Percentiles rank a stretch among this genome's conserved stretches.
These are phyloP conservation scores for Populus simonii DNA, from an alignment of 345 rosid species.

Conservation along the genomic window DNA sequence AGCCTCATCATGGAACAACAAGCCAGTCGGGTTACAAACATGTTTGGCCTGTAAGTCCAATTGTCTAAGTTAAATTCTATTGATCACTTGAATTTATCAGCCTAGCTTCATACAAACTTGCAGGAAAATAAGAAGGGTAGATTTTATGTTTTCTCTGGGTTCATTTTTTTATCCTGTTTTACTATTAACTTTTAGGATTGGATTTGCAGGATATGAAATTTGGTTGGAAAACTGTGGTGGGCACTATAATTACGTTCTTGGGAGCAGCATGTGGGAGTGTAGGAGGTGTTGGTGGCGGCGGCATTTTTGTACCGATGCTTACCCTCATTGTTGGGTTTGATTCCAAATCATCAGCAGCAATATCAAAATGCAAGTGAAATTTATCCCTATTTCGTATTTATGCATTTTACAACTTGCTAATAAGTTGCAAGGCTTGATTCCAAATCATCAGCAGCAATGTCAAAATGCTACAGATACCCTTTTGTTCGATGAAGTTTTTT, in stretches of 20 bases:
- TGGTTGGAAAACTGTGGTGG: slow-evolving; percentile 43
- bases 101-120: neutral
- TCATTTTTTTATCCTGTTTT: neutral
- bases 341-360: slow-evolving; percentile 45
- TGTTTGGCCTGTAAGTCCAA: slow-evolving; percentile 38
- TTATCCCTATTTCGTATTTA: neutral
- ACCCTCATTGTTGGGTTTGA: slow-evolving; percentile 43
- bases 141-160: neutral
- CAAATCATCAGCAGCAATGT: slow-evolving; percentile 47
- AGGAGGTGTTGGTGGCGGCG: slow-evolving; percentile 58
- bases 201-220: slow-evolving; percentile 32
- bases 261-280: slow-evolving; percentile 57
- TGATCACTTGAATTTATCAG: too few relatives aligned
- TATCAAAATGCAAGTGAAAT: slow-evolving; percentile 41
- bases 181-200: neutral
- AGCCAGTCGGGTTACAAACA: slow-evolving; percentile 32
- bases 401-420: neutral
- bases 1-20: slow-evolving; percentile 15
- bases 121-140: neutral
- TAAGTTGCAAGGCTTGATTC: slow-evolving; percentile 2
- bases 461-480: too few relatives aligned
- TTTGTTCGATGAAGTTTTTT: too few relatives aligned
- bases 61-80: neutral
- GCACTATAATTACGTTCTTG: slow-evolving; percentile 36
- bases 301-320: slow-evolving; percentile 52